phyloP scores from a whole-genome alignment of 2,329 filamentous ascomycete species.

The Aspergillus caelatus region DNA sequence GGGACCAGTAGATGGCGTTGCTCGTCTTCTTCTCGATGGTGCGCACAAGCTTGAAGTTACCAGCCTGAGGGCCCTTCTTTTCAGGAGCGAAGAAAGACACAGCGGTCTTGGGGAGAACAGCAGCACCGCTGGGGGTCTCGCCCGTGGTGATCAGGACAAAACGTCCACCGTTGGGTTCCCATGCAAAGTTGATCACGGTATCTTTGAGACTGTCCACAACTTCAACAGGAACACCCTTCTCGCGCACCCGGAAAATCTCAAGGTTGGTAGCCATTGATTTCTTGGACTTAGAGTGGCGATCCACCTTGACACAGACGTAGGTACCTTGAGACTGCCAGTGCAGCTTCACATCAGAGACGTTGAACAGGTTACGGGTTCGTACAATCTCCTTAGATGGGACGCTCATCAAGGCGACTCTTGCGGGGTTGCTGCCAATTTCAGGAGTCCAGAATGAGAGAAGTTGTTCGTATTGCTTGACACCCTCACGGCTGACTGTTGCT shows the following conservation, averaged over 20 bases:
- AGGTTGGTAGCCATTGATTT: constrained; percentile 96
- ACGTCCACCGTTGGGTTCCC: constrained; percentile 96
- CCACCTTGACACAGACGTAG: constrained; percentile 98
- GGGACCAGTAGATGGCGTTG: constrained; percentile 99
- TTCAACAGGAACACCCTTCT: constrained; percentile 98
- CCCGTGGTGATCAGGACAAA: constrained; percentile 97
- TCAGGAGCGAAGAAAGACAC: constrained; percentile 97
- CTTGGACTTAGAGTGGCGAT: constrained; percentile 98
- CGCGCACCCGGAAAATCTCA: constrained; percentile 95
- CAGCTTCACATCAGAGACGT: constrained; percentile 93
- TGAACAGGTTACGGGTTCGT: constrained; percentile 94
- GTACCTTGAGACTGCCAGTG: constrained; percentile 97
- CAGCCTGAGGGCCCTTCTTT: constrained; percentile 81
- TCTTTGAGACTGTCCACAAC: constrained; percentile 98
- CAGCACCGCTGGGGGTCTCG: constrained; percentile 75
- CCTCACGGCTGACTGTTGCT: constrained; percentile 76
- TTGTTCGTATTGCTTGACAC: constrained; percentile 90
- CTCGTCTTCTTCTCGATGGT: constrained; percentile 99
- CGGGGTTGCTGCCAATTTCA: constrained; percentile 95
- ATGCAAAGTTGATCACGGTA: constrained; percentile 98
- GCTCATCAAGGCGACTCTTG: constrained; percentile 95
- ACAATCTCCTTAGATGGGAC: constrained; percentile 93
- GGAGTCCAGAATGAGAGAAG: constrained; percentile 98
- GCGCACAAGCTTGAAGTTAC: constrained; percentile 95
- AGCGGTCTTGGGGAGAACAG: constrained; percentile 88